A percentile compares a stretch with the other conserved stretches of the same genome.
phyloP scores from a whole-genome alignment of 2,329 filamentous ascomycete genomes.

The Epichloe amarillans region DNA sequence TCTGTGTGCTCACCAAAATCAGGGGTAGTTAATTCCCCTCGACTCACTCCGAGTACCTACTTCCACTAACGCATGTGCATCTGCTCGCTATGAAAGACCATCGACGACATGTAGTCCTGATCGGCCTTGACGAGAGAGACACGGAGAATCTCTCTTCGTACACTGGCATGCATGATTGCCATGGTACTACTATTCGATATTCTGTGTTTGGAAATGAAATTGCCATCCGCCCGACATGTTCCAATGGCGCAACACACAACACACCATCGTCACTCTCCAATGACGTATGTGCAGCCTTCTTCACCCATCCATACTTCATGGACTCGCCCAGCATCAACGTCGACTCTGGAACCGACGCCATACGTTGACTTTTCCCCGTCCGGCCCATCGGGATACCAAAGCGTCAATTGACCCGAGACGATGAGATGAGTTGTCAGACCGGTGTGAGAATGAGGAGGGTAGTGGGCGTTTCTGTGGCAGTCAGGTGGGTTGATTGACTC shows the following conservation, averaged over 20 bases:
- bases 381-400: conserved; percentile 50
- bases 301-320: conserved; percentile 60
- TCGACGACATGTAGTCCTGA: too few relatives aligned
- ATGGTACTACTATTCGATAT: too few relatives aligned
- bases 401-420: conserved; percentile 48
- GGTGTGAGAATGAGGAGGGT: conserved; percentile 51
- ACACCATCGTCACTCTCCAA: conserved; percentile 35
- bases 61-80: too few relatives aligned
- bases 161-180: too few relatives aligned
- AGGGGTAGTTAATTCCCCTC: too few relatives aligned
- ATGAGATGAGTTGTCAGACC: conserved; percentile 59
- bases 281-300: conserved; percentile 55
- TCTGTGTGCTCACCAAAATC: too few relatives aligned
- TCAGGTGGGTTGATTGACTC: neutral
- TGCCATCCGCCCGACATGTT: too few relatives aligned
- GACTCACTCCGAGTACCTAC: too few relatives aligned
- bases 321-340: conserved; percentile 48
- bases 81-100: too few relatives aligned
- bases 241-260: neutral
- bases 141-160: too few relatives aligned
- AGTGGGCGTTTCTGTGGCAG: conserved; percentile 46
- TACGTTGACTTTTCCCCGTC: conserved; percentile 43
- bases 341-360: conserved; percentile 46
- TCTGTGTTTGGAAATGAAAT: too few relatives aligned
- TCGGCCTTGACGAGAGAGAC: too few relatives aligned